Percentiles rank a stretch among this genome's conserved stretches.
phyloP scores from a whole-genome alignment of 1,284 basidiomycete species.

The Chalciporus piperatoides region DNA sequence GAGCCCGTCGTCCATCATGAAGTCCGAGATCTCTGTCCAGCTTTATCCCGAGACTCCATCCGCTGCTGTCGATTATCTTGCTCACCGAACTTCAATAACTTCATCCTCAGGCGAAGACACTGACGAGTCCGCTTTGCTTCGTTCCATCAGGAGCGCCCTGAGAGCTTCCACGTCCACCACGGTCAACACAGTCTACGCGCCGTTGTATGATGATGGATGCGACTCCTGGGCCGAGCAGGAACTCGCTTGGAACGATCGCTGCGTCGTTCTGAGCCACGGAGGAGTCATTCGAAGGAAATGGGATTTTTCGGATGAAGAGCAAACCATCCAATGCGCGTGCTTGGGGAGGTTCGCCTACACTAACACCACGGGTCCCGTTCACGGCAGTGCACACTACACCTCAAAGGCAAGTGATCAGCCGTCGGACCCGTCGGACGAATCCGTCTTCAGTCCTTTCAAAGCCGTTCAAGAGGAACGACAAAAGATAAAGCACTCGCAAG shows the following conservation, averaged over 20 bases:
- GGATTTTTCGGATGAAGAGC: conserved; percentile 67
- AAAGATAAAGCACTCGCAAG: conserved; percentile 30
- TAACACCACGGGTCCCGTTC: conserved; percentile 32
- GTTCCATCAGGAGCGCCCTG: conserved; percentile 49
- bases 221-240: conserved; percentile 45
- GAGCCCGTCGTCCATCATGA: conserved; percentile 16
- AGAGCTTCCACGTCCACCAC: conserved; percentile 46
- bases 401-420: conserved; percentile 26
- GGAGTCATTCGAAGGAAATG: conserved; percentile 71
- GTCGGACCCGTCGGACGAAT: conserved; percentile 34
- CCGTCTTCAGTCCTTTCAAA: conserved; percentile 62
- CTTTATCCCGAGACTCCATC: conserved; percentile 36
- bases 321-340: conserved; percentile 73
- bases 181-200: conserved; percentile 36
- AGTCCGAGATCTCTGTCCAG: conserved; percentile 29
- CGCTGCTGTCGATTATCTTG: conserved; percentile 30
- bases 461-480: conserved; percentile 26
- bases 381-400: conserved; percentile 39
- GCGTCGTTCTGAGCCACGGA: conserved; percentile 67
- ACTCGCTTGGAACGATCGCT: conserved; percentile 68
- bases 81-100: conserved; percentile 9
- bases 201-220: conserved; percentile 34
- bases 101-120: conserved; percentile 6
- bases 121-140: conserved; percentile 44
- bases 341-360: conserved; percentile 66